Percentiles rank a stretch among this genome's conserved stretches.
These are phyloP conservation scores for Drechslerella coelobrocha DNA, from an alignment of 2,329 filamentous ascomycete species.

Conservation along the genomic window DNA sequence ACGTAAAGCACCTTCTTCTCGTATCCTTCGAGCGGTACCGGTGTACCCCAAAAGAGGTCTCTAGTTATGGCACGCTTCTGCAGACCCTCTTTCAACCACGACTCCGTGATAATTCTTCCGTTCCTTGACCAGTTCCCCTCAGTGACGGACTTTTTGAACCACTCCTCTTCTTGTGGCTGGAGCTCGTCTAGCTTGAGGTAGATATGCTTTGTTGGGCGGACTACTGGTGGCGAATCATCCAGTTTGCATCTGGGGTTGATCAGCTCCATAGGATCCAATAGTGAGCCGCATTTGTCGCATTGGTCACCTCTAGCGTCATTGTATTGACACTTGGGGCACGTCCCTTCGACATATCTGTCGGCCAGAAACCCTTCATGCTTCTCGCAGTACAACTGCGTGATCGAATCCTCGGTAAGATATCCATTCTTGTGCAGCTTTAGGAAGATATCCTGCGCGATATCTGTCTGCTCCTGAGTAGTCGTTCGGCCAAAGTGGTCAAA, in stretches of 20 bases:
- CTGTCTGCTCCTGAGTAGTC: slow-evolving; percentile 84
- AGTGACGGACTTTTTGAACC: slow-evolving; percentile 75
- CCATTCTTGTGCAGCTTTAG: slow-evolving; percentile 84
- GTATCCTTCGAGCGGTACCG: slow-evolving; percentile 63
- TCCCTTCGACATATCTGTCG: slow-evolving; percentile 84
- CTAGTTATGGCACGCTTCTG: slow-evolving; percentile 87
- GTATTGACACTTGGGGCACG: slow-evolving; percentile 73
- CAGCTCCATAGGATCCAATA: slow-evolving; percentile 75
- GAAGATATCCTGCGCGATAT: slow-evolving; percentile 93
- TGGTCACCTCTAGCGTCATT: slow-evolving; percentile 75
- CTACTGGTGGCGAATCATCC: slow-evolving; percentile 79
- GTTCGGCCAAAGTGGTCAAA: slow-evolving; percentile 97
- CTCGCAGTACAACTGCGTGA: slow-evolving; percentile 89
- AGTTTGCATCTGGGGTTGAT: slow-evolving; percentile 91
- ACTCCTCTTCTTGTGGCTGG: slow-evolving; percentile 76
- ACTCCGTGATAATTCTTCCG: slow-evolving; percentile 76
- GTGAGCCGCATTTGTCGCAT: slow-evolving; percentile 75
- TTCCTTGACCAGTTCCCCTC: slow-evolving; percentile 80
- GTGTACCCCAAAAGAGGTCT: slow-evolving; percentile 84
- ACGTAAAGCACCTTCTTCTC: slow-evolving; percentile 88
- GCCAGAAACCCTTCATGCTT: slow-evolving; percentile 77
- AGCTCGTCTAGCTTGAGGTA: slow-evolving; percentile 87
- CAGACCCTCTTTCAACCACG: slow-evolving; percentile 83
- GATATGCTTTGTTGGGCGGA: slow-evolving; percentile 84
- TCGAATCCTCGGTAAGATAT: slow-evolving; percentile 83